Evolutionary conservation across 164 flowering plant genomes (phyloP).

Genomic region (Chimonanthus praecox): DNA sequence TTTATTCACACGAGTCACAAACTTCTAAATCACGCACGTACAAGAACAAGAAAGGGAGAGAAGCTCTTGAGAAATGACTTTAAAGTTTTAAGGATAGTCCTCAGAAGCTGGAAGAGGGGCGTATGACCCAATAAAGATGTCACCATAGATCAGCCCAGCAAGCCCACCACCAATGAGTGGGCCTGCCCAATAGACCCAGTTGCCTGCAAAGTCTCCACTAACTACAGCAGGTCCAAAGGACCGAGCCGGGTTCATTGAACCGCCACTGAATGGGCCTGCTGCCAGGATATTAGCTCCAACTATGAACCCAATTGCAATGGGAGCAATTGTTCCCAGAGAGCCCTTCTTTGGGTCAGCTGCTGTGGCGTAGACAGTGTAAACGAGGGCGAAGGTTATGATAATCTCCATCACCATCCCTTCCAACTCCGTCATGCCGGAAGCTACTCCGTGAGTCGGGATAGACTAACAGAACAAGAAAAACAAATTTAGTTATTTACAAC

Average conservation of each 20-base stretch:
- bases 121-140: constrained; percentile 54
- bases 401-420: constrained; percentile 58
- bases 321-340: constrained; percentile 53
- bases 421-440: constrained; percentile 28
- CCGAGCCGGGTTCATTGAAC: constrained; percentile 75
- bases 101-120: constrained; percentile 34
- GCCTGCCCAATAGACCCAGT: constrained; percentile 79
- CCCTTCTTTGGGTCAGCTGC: constrained; percentile 77
- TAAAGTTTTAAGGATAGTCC: constrained; percentile 21
- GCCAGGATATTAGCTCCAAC: constrained; percentile 75
- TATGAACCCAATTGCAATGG: constrained; percentile 71
- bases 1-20: neutral
- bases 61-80: neutral
- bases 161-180: constrained; percentile 67
- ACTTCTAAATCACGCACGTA: neutral
- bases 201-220: constrained; percentile 38
- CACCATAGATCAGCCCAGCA: constrained; percentile 64
- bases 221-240: constrained; percentile 73
- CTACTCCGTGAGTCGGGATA: constrained; percentile 45
- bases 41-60: neutral
- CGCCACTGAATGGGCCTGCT: constrained; percentile 70
- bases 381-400: constrained; percentile 57
- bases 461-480: constrained; percentile 21
- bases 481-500: neutral
- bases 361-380: constrained; percentile 74